phyloP scores from a whole-genome alignment of 1,284 basidiomycete species.

The Cystobasidium pallidum region DNA sequence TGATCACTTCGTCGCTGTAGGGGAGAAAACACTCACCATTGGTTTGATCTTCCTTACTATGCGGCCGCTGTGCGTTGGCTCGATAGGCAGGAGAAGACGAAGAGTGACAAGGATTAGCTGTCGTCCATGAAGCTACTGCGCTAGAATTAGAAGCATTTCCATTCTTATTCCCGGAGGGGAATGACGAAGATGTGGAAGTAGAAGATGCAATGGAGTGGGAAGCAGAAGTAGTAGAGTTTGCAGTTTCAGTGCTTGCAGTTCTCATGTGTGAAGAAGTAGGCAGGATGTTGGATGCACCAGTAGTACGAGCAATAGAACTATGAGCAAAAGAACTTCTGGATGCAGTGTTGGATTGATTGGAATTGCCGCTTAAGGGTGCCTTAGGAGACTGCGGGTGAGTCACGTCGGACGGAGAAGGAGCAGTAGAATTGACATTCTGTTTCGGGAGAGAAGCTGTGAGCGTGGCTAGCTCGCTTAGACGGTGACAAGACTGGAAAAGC shows the following conservation, averaged over 20 bases:
- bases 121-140: not conserved
- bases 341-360: not conserved
- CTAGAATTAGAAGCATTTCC: constrained; percentile 10
- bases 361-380: not conserved
- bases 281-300: not conserved
- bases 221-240: not conserved
- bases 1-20: not conserved
- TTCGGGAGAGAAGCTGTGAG: not conserved
- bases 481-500: not conserved
- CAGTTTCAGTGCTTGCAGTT: constrained; percentile 5
- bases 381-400: not conserved
- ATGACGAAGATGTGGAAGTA: not conserved
- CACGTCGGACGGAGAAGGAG: not conserved
- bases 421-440: not conserved
- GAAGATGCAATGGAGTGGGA: no score
- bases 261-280: not conserved
- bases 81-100: not conserved
- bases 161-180: no score
- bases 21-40: not conserved
- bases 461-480: not conserved
- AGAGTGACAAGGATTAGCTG: not conserved
- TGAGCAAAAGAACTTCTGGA: not conserved
- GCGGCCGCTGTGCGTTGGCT: not conserved
- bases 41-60: not conserved
- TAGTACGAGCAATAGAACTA: not conserved